Evolutionary conservation across 805 yeast genomes (phyloP), one percentile per base, ranked within the genome.

Genomic region (Spencermartinsiella europaea): DNA sequence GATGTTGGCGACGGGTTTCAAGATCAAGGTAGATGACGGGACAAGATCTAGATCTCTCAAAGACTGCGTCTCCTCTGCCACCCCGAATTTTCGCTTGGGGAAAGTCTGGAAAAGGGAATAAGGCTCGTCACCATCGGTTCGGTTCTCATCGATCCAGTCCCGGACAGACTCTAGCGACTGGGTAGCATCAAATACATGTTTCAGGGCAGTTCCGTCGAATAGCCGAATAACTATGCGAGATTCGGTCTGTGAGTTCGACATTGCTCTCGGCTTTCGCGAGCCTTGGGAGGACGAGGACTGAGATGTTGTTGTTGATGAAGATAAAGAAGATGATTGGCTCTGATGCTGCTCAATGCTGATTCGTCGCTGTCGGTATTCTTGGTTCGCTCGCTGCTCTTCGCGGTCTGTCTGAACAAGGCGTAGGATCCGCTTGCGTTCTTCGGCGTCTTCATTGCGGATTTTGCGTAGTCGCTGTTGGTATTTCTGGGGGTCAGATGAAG

Each of bases 1-100:
- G 34, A 55, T 61, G 21, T 61, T 60, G 20, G 59, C 58, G 25
- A 72, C 68, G 0, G 93, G 90, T 58, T 85, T 84, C 52, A 89
- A 67, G 20, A 86, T 80, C 40, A 89, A 63, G 0, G 84, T 86
- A 8, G 95, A 81, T 47, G 95, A 71, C 2, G 91, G 90, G 14
- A 77, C 72, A 43, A 89, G 67, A 19, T 78, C 80, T 45, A 89
- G 67, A 2, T 70, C 74, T 21, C 60, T 61, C 34, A 89, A 67
- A 2, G 79, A 65, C 48, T 66, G 65, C 46, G 72, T 71, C 55
- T 88, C 91, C 42, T 83, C 84, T 0, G 78, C 75, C 3, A 73
- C 75, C 1, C 80, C 67, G 50, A 83, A 88, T 0, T 83, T 76
- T 3, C 77, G 72, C 47, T 85, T 74, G 17, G 87, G 90, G 39